Conservation (phyloP, 192 early-diverging fungal species). For the Coemansia erecta region DNA sequence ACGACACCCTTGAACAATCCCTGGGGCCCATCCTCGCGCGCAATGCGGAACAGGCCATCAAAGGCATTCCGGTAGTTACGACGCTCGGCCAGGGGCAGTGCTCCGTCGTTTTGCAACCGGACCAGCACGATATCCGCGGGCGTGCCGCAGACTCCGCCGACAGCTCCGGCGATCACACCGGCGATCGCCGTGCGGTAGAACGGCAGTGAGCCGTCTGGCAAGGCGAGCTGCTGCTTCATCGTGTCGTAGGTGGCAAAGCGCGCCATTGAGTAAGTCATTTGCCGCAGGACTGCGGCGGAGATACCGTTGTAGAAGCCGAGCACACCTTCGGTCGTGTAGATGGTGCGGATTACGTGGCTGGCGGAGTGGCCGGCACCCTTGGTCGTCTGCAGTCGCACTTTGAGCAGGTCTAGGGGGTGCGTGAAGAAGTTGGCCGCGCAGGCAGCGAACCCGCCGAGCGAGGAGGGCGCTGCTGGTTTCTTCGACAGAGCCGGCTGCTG, state of each 20-base stretch:
- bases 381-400: slow-evolving; percentile 88
- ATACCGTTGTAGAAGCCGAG: slow-evolving; percentile 68
- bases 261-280: slow-evolving; percentile 77
- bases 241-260: slow-evolving; percentile 75
- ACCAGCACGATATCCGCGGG: slow-evolving; percentile 81
- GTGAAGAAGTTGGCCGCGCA: slow-evolving; percentile 59
- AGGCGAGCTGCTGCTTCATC: slow-evolving; percentile 58
- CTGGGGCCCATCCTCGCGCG: slow-evolving; percentile 68
- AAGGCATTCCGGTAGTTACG: slow-evolving; percentile 76
- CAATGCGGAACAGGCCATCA: slow-evolving; percentile 71
- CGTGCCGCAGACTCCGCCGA: slow-evolving; percentile 71
- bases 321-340: slow-evolving; percentile 63
- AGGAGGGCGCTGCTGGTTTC: slow-evolving; percentile 44
- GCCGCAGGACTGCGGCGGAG: slow-evolving; percentile 70
- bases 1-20: slow-evolving; percentile 88
- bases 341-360: slow-evolving; percentile 66
- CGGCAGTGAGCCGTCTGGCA: slow-evolving; percentile 47
- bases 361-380: slow-evolving; percentile 52
- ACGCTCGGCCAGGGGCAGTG: slow-evolving; percentile 59
- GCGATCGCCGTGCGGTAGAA: slow-evolving; percentile 45
- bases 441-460: slow-evolving; percentile 50
- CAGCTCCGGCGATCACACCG: slow-evolving; percentile 39
- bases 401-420: slow-evolving; percentile 83
- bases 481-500: slow-evolving; percentile 29
- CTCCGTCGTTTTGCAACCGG: slow-evolving; percentile 78